These are phyloP conservation scores for Amylocystis lapponica DNA, from an alignment of 768 basidiomycete genomes.

Conservation along the genomic window DNA sequence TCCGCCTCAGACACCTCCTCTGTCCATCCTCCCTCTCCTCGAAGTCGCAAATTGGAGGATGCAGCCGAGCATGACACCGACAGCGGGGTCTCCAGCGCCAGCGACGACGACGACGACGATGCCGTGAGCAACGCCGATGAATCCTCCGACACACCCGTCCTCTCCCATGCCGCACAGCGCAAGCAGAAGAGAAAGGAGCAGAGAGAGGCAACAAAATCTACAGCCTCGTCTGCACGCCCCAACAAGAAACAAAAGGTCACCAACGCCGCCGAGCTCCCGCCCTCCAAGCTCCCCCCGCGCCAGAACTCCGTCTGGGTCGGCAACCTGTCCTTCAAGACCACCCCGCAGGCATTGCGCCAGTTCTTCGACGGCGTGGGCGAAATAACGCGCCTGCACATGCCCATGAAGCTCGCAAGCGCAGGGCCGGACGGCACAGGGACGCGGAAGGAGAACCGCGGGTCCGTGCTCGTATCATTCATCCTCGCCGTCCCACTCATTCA, in stretches of 20 bases:
- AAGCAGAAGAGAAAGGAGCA: slow-evolving; percentile 47
- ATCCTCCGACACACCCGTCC: slow-evolving; percentile 34
- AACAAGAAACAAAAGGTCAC: slow-evolving; percentile 32
- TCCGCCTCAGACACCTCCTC: slow-evolving; percentile 12
- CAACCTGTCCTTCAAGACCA: slow-evolving; percentile 89
- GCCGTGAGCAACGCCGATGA: slow-evolving; percentile 23
- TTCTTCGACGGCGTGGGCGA: slow-evolving; percentile 73
- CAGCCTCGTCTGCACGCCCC: slow-evolving; percentile 20
- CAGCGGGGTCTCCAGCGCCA: not conserved
- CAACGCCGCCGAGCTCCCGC: slow-evolving; percentile 24
- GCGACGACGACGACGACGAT: slow-evolving; percentile 10
- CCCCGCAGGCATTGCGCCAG: slow-evolving; percentile 54
- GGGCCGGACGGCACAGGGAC: slow-evolving; percentile 31
- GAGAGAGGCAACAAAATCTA: slow-evolving; percentile 21
- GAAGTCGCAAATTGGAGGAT: slow-evolving; percentile 14
- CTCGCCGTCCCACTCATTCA: not conserved
- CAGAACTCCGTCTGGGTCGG: slow-evolving; percentile 95
- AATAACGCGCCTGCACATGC: slow-evolving; percentile 82
- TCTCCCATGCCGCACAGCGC: slow-evolving; percentile 74
- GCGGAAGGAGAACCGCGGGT: slow-evolving; percentile 77
- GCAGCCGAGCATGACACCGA: slow-evolving; percentile 4
- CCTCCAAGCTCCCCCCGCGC: slow-evolving; percentile 39
- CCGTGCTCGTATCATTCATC: slow-evolving; percentile 21
- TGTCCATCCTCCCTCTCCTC: slow-evolving; percentile 5
- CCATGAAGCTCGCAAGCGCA: slow-evolving; percentile 54